A percentile compares a stretch with the other conserved stretches of the same genome.
These are phyloP conservation scores for Tulasnella sp. DNA, from an alignment of 768 basidiomycete genomes.

Conservation along the genomic window DNA sequence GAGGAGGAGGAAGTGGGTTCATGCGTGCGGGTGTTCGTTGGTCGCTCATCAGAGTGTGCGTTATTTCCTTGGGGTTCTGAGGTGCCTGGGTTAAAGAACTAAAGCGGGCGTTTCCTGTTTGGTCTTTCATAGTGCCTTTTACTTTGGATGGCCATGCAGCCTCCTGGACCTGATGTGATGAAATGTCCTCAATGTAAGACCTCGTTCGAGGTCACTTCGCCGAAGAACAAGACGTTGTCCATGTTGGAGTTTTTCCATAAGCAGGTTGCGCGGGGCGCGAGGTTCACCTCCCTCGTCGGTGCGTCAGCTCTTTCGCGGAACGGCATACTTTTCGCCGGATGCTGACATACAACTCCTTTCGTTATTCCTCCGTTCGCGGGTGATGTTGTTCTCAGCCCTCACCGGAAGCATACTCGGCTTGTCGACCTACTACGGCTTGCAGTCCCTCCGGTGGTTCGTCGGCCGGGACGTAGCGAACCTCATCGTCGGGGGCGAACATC, in stretches of 20 bases:
- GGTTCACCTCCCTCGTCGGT: constrained; percentile 1
- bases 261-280: constrained; percentile 1
- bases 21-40: constrained; percentile 23
- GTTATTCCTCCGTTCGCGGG: not conserved
- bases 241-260: not conserved
- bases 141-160: constrained; percentile 20
- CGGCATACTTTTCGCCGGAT: not conserved
- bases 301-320: not conserved
- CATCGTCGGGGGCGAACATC: constrained; percentile 15
- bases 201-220: not conserved
- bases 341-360: not conserved
- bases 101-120: not conserved
- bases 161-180: not conserved
- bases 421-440: constrained; percentile 8
- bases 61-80: not conserved
- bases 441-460: constrained; percentile 9
- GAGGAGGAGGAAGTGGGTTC: constrained; percentile 13
- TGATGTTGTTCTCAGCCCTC: not conserved
- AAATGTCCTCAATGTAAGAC: constrained; percentile 24
- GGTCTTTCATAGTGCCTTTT: constrained; percentile 20
- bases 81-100: too few relatives aligned
- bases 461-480: constrained; percentile 10
- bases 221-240: not conserved
- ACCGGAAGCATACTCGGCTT: not conserved
- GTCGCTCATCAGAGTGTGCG: constrained; percentile 22